Conservation (phyloP, 129 eudicot species). For the Helianthus tuberosus region DNA sequence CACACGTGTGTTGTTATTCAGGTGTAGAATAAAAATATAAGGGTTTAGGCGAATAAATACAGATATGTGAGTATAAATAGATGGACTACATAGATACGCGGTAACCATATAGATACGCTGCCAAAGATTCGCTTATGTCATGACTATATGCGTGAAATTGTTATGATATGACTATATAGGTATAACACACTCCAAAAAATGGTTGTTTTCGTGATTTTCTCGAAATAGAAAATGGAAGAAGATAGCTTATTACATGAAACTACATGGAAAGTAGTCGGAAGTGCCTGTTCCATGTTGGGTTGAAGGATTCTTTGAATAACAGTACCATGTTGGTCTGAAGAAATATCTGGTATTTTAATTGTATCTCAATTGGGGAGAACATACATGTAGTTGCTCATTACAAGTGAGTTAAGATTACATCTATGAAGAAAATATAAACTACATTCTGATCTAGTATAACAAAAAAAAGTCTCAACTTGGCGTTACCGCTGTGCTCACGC, state of each 20-base stretch:
- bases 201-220: too few species aligned
- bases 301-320: background rate
- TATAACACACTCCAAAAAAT: too few species aligned
- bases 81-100: too few species aligned
- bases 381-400: constrained; percentile 4
- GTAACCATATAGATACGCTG: too few species aligned
- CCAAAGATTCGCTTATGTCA: too few species aligned
- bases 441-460: constrained; percentile 7
- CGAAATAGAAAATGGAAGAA: background rate
- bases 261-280: background rate
- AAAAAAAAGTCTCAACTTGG: background rate
- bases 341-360: background rate
- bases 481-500: background rate
- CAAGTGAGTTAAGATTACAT: background rate
- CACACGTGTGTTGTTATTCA: too few species aligned
- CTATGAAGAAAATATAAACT: background rate
- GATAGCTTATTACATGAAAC: background rate
- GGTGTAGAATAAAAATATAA: too few species aligned
- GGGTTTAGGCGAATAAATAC: too few species aligned
- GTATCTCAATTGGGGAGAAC: background rate
- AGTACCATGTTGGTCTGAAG: background rate
- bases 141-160: too few species aligned
- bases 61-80: too few species aligned
- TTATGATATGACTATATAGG: too few species aligned
- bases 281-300: constrained; percentile 1